Evolutionary conservation across 2,329 filamentous ascomycete genomes (phyloP).

Genomic region (Nannizziopsis barbatae): DNA sequence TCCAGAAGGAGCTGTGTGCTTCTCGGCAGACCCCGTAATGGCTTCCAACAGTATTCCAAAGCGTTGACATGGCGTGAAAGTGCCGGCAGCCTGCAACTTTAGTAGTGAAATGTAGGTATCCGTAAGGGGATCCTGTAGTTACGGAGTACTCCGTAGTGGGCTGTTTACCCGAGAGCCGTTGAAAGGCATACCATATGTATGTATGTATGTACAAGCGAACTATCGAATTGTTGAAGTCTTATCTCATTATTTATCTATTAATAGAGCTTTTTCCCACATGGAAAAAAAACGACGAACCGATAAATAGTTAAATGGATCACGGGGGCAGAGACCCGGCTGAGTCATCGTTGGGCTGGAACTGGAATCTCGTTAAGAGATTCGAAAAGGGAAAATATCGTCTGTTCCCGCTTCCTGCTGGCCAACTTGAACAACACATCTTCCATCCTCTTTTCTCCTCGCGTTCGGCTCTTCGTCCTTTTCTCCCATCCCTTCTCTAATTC

Average conservation of each 20-base stretch:
- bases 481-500: constrained; percentile 14
- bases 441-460: background rate
- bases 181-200: too few species aligned
- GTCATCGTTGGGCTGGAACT: constrained; percentile 11
- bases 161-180: too few species aligned
- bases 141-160: too few species aligned
- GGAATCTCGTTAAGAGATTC: background rate
- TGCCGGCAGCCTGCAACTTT: too few species aligned
- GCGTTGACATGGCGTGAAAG: too few species aligned
- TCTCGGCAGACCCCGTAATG: too few species aligned
- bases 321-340: constrained; percentile 4
- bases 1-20: too few species aligned
- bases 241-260: constrained; percentile 1
- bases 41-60: too few species aligned
- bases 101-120: too few species aligned
- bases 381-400: constrained; percentile 6
- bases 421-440: background rate
- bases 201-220: background rate
- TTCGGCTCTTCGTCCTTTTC: constrained; percentile 16
- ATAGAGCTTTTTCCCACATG: background rate
- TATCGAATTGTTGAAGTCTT: background rate
- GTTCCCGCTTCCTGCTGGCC: background rate
- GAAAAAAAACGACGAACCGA: background rate
- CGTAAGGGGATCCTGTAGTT: too few species aligned
- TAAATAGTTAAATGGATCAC: background rate